Evolutionary conservation across 805 yeast genomes (phyloP), one percentile per base, ranked within the genome.

Genomic region (Candida lessepsii): DNA sequence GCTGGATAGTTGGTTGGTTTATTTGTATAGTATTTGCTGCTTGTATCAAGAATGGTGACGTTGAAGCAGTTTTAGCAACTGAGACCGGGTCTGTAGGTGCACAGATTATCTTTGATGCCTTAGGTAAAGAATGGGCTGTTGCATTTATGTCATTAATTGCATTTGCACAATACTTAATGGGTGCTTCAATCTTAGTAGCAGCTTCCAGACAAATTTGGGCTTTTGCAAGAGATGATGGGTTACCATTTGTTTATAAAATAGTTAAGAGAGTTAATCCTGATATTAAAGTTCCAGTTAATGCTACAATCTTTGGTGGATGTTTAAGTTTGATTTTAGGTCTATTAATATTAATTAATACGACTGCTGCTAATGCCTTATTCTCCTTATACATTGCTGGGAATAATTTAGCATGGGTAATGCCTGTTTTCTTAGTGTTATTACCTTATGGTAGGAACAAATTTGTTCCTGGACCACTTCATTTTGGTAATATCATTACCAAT

Each of bases 191-290:
- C 40, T 63, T 80, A 33, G 72, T 80, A 32, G 86, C 87, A 8
- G 71, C 76, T 6, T 80, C 86, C 4, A 73, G 89, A 58, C 88
- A 81, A 57, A 70, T 80, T 36, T 83, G 84, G 79, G 86, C 88
- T 1, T 80, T 82, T 58, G 80, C 86, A 29, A 75, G 91, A 63
- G 91, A 83, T 57, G 80, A 81, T 51, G 89, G 88, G 9, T 68
- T 83, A 41, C 90, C 90, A 7, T 65, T 80, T 46, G 71, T 82
- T 9, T 59, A 67, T 29, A 57, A 54, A 48, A 66, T 65, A 52
- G 70, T 83, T 46, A 78, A 80, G 49, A 73, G 65, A 30, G 85
- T 84, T 30, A 67, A 82, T 51, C 67, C 73, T 38, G 71, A 57
- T 42, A 61, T 75, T 27, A 67, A 73, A 13, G 84, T 80, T 23